These are phyloP conservation scores for Leucosporidium yakuticum DNA, from an alignment of 768 basidiomycete species.

Conservation along the genomic window DNA sequence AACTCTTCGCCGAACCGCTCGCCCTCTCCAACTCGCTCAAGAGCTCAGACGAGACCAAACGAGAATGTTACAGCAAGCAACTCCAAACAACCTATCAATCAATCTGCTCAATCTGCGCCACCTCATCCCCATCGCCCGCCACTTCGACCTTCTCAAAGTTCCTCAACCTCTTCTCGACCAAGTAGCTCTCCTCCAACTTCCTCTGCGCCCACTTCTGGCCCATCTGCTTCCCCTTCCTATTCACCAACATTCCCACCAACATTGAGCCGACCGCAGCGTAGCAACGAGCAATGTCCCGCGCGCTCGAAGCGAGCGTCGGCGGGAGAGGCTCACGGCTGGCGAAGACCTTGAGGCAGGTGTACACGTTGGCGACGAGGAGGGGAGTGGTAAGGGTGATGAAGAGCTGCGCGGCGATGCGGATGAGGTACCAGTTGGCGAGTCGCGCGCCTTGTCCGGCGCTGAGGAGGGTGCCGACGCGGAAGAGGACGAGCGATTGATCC, in stretches of 20 bases:
- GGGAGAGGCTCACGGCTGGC: background rate
- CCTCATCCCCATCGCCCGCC: background rate
- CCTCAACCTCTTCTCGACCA: slow-evolving; percentile 2
- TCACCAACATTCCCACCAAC: background rate
- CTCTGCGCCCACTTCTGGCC: background rate
- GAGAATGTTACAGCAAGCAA: too few species aligned
- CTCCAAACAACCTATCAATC: too few species aligned
- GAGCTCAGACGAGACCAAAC: too few species aligned
- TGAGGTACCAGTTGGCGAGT: background rate
- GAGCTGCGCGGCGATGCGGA: background rate
- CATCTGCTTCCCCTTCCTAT: background rate
- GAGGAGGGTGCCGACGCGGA: background rate
- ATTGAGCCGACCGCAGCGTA: background rate
- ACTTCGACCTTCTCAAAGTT: background rate
- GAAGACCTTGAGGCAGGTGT: background rate
- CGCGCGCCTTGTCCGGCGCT: background rate
- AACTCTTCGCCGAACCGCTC: too few species aligned
- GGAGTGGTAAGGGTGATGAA: background rate
- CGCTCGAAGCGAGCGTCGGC: background rate
- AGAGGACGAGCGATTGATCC: background rate
- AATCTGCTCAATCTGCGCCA: background rate
- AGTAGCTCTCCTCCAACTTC: background rate
- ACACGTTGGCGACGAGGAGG: too few species aligned
- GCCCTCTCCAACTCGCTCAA: too few species aligned
- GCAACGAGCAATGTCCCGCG: background rate